Evolutionary conservation across 495 filamentous ascomycete species (phyloP).

Genomic region (Podospora sp.): DNA sequence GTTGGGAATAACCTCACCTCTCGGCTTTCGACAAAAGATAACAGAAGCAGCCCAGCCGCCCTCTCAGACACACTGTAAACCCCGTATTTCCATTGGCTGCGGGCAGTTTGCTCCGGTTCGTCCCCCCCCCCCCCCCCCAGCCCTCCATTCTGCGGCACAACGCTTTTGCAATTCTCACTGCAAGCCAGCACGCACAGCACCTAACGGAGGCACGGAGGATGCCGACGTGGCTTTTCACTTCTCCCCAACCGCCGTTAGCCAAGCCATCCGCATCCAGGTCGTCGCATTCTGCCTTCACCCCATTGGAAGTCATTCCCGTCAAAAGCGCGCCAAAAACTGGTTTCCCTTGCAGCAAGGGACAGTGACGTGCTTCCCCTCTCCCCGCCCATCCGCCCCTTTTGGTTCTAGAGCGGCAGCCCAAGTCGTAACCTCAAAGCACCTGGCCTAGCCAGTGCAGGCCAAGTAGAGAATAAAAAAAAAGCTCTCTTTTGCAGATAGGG

Average conservation of each 20-base stretch:
- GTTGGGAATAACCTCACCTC: slow-evolving; percentile 7
- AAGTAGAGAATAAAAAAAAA: neutral
- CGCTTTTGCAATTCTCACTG: neutral
- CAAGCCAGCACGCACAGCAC: neutral
- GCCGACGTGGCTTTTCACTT: neutral
- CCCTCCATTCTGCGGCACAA: neutral
- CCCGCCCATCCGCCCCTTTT: neutral
- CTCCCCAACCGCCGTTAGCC: neutral
- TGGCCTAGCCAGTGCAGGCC: neutral
- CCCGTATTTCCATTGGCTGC: neutral
- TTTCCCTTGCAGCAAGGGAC: slow-evolving; percentile 6
- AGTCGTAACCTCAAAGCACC: neutral
- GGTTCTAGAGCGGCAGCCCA: neutral
- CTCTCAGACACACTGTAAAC: neutral
- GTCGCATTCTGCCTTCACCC: neutral
- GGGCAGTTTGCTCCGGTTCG: slow-evolving; percentile 10
- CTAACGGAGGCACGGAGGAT: neutral
- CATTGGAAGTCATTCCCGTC: neutral
- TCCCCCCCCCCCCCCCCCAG: too few species aligned
- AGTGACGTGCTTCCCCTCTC: slow-evolving; percentile 7
- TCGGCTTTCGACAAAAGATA: neutral
- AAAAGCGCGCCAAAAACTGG: slow-evolving; percentile 1
- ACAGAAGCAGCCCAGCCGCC: neutral
- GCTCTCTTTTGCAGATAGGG: neutral
- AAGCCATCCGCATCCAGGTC: neutral